Evolutionary conservation across 257 asterid species (phyloP), one percentile per base, ranked within the genome.

Genomic region (Gentiana dahurica): DNA sequence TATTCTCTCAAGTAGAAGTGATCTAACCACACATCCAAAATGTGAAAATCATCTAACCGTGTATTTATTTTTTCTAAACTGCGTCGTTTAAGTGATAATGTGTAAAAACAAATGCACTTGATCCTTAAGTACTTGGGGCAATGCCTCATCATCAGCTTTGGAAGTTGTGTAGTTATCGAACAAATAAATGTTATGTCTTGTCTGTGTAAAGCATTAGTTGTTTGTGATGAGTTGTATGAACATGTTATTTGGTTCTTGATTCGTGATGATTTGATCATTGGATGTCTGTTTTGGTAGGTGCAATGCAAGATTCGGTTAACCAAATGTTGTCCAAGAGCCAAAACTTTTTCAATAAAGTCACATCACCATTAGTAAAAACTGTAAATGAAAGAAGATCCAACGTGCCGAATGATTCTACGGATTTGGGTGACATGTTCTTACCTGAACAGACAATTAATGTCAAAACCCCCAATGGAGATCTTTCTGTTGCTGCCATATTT

Each of bases 251-350:
- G n/a, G 39, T 45, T 7, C 24, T 1, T 41, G 6, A n/a, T 36
- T 33, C 51, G 24, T 47, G 36, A 63, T 49, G 34, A 41, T 41
- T 41, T 41, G 24, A 24, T 24, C 24, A 24, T 24, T 24, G 24
- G 24, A 24, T 24, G 24, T 41, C 50, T 66, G 10, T 59, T 75
- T 68, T 55, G 57, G 52, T 80, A 92, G 99, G 64, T 75, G 79
- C 79, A 54, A 45, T 91, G 74, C 95, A 91, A 78, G 87, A 83
- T 59, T 81, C 96, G 11, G 73, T 92, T 4, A 85, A 66, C 74
- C 81, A 79, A 35, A 83, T 86, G 97, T 66, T 92, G 54, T 78
- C 85, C 5, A 88, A 77, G 86, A 92, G 97, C 48, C 99, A 81
- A 51, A 81, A 55, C 76, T 92, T 88, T 74, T 65, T 82, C 57